phyloP scores from a whole-genome alignment of 345 rosid genomes.

The Brassica cretica region DNA sequence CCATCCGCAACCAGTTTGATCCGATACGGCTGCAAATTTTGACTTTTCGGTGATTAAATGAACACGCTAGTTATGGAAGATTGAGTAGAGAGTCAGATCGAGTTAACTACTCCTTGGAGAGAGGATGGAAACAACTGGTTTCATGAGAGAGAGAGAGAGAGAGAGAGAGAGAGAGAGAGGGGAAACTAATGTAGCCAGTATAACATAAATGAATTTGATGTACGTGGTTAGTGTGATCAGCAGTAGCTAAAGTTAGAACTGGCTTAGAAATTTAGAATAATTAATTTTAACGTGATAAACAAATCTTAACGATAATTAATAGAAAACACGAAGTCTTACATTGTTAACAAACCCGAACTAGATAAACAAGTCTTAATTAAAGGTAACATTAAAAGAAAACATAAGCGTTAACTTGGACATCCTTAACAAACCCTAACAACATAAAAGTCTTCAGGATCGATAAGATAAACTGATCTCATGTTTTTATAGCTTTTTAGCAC shows the following conservation, averaged over 20 bases:
- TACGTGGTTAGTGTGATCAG: neutral
- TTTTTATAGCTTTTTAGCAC: too few relatives aligned
- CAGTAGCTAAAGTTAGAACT: too few relatives aligned
- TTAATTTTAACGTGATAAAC: neutral
- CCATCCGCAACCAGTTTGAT: too few relatives aligned
- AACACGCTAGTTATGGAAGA: too few relatives aligned
- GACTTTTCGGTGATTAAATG: too few relatives aligned
- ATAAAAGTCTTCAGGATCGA: neutral
- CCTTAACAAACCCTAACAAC: neutral
- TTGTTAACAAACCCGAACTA: neutral
- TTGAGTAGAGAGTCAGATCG: too few relatives aligned
- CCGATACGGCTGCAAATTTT: too few relatives aligned
- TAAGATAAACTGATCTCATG: too few relatives aligned
- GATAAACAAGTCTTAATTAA: neutral
- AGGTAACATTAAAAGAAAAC: neutral
- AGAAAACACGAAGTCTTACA: neutral
- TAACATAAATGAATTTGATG: neutral
- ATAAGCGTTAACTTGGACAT: neutral
- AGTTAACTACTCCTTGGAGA: too few relatives aligned
- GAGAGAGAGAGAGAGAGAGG: too few relatives aligned
- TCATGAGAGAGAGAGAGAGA: too few relatives aligned
- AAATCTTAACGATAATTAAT: neutral
- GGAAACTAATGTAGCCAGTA: neutral
- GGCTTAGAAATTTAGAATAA: neutral
- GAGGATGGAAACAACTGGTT: too few relatives aligned